Evolutionary conservation across 495 filamentous ascomycete genomes (phyloP), one percentile per base, ranked within the genome.

Genomic region (Ramalina intermedia): DNA sequence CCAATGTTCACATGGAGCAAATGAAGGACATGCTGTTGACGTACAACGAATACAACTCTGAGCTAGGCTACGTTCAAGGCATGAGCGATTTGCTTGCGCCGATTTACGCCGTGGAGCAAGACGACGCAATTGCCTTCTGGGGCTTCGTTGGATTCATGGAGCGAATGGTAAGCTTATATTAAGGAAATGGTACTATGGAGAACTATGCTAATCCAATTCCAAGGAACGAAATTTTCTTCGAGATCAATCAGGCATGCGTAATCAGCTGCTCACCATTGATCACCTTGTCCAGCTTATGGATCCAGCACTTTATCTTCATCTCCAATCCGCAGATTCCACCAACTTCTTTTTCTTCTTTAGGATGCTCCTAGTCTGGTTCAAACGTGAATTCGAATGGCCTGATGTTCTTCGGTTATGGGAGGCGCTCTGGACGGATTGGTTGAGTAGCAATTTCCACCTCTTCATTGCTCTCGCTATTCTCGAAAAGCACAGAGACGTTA

Each of bases 301-400:
- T 55, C 89, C 91, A 0, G 83, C 87, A 58, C 78, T 98, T 37
- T 96, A 96, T 58, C 67, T 85, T 9, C 91, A 98, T 59, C 73
- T 98, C 0, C 78, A 94, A 59, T 78, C 73, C 7, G 87, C 89
- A 21, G 93, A 96, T 53, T 87, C 80, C 56, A 96, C 91, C 17
- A 96, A 98, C 64, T 98, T 96, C 66, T 98, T 98, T 65, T 98
- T 98, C 71, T 96, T 96, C 72, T 98, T 96, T 75, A 81, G 91
- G 21, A 96, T 96, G 89, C 70, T 98, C 21, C 71, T 98, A 0
- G 91, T 98, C 17, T 96, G 90, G 90, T 98, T 89, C 65, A 96
- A 98, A 67, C 84, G 91, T 4, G 91, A 98, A 65, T 98, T 96
- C 57, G 72, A 77, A 57, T 96, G 87, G 85, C 60, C 69, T 37